Base-by-base conservation (phyloP, 192 early-diverging fungal genomes). In the Linnemannia elongata region DNA sequence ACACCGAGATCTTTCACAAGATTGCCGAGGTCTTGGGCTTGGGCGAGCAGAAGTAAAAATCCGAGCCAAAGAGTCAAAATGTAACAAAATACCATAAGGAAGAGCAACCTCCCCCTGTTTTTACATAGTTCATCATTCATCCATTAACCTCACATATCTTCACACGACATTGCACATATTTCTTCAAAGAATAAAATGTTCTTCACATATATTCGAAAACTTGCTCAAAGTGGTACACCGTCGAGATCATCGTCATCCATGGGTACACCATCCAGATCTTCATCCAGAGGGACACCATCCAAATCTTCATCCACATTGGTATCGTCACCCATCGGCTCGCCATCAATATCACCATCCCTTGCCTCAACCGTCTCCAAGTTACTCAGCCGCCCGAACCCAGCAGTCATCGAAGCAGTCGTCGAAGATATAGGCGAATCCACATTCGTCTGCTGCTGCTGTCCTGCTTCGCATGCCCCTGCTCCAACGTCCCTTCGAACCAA, bases 241-340 rank as follows among this genome's bases (percentile, higher is more conserved):
- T 93, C 92, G 22, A 92, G 41, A 75, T 89, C 89, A 9, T 91
- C 89, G 42, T 91, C 78, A 24, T 82, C 74, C 57, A 88, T 82
- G 1, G 89, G 80, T 8, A 88, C 80, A 27, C 72, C 83, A 55
- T 87, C 86, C 13, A 73, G 49, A 20, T 83, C 69, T 27, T 89
- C 79, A 38, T 63, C 77, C 20, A 79, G 0, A 33, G 74, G 71
- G 20, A 68, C 77, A 3, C 63, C 77, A 63, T 81, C 82, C 54
- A 83, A 20, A 77, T 78, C 82, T 18, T 55, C 77, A 66, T 77
- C 87, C 22, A 69, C 49, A 27, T 71, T 49, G 42, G 30, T 55
- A n/a, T 44, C 42, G 17, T 30, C 47, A 5, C 77, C 63, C 80
- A 82, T 41, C 0, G 81, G 81, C 36, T 73, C 69, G 0, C 81